These are phyloP conservation scores for Apiospora marii DNA, from an alignment of 2,329 filamentous ascomycete species.

Conservation along the genomic window DNA sequence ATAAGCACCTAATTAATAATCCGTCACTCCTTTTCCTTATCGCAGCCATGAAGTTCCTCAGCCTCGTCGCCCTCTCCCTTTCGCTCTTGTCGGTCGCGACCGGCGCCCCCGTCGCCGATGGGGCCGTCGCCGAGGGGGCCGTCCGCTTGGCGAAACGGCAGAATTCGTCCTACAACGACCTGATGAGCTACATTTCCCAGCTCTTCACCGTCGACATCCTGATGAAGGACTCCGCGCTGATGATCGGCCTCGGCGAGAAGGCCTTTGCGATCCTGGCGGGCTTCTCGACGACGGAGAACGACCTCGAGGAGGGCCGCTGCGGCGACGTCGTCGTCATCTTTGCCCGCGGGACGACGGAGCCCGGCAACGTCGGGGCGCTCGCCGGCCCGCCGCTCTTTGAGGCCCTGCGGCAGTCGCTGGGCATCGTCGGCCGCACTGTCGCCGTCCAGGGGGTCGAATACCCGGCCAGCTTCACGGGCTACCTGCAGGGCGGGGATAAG, in stretches of 20 bases:
- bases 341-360: slow-evolving; percentile 27
- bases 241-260: slow-evolving; percentile 23
- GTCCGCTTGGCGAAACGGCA: background rate
- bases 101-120: background rate
- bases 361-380: slow-evolving; percentile 27
- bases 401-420: slow-evolving; percentile 6
- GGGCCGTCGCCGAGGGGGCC: no score
- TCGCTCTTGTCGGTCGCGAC: background rate
- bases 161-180: slow-evolving; percentile 4
- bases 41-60: slow-evolving; percentile 4
- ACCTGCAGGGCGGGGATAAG: slow-evolving; percentile 24
- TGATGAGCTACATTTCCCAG: slow-evolving; percentile 23
- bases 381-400: slow-evolving; percentile 27
- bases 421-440: background rate
- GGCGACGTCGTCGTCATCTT: slow-evolving; percentile 27
- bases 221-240: background rate
- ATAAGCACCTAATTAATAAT: background rate
- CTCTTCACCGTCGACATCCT: slow-evolving; percentile 23
- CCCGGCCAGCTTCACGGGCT: slow-evolving; percentile 15
- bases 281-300: slow-evolving; percentile 24
- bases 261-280: slow-evolving; percentile 15
- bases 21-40: background rate
- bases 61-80: background rate
- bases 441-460: slow-evolving; percentile 29
- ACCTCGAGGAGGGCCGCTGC: slow-evolving; percentile 23